Base-by-base conservation (phyloP, 2,329 filamentous ascomycete genomes). In the Sporothrix schenckii region DNA sequence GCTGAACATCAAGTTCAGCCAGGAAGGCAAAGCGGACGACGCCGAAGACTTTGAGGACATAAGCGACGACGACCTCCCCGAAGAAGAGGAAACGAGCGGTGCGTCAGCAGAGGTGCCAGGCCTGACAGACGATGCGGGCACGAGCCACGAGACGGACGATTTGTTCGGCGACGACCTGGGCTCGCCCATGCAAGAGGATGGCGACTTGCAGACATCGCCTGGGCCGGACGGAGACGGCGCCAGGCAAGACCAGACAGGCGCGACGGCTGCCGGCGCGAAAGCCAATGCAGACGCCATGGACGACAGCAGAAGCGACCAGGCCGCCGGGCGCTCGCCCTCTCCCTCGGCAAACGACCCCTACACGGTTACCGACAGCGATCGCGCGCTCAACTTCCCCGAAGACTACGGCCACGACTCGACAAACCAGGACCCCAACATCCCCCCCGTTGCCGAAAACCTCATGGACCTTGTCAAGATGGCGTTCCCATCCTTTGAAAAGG, bases 41-140 rank as follows among this genome's bases (percentile, higher is more conserved):
- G 95, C 95, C 53, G 82, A 95, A 73, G 95, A 99, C 77, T 99
- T 85, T 56, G 83, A 95, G 72, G 94, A 99, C 77, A 98, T 87
- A 76, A 94, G 98, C 73, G 94, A 98, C 78, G 93, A 96, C 77
- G 94, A 97, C 73, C 85, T 97, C 9, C 91, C 93, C 13, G 92
- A 95, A 7, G 92, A 95, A 73, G 89, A 92, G 72, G 86, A 89
- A 69, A 80, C 72, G 19, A 54, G 70, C 3, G 69, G 68, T 41
- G 77, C 67, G 19, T 84, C 82, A 16, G 78, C 81, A 61, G 84
- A 87, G 69, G 77, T 84, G n/a, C 85, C 86, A 0, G 84, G 82
- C 13, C 77, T 88, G 39, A 87, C 84, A 1, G 87, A 90, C 73
- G 87, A 90, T 75, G 85, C 85, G 58, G 86, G 85, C 65, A 86